Base-by-base conservation (phyloP, 1,139 yeast genomes). In the Candida anutae region DNA sequence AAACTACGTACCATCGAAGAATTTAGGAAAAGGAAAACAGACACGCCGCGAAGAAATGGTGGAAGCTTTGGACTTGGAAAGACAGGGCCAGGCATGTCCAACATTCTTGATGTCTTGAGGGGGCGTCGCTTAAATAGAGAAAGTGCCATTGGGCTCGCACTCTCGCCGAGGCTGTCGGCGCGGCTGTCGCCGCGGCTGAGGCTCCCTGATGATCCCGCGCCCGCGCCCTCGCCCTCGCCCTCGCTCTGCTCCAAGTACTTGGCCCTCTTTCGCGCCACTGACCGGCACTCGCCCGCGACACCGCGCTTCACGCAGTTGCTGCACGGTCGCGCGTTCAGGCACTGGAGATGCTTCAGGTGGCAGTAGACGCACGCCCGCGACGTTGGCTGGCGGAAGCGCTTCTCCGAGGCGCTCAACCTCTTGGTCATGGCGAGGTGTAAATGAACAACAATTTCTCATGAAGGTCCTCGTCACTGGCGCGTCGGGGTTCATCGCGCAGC, bases 1-100 rank as follows among this genome's bases (percentile, higher is more conserved):
- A n/a, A 44, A 72, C 12, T 58, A 84, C 40, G 76, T 76, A 13
- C 79, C 90, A 22, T 71, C 93, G 21, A 84, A 83, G 49, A 67
- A 72, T 3, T 63, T 88, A 28, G 96, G 96, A 31, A 70, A 74
- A 18, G 94, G 94, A 3, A 72, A 69, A 37, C 78, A 74, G 36
- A 82, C 95, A 1, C 74, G 70, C 39, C 68, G 65, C 29, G 93
- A 84, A 42, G 74, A 72, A 37, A 70, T 84, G 54, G 57, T 69
- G 8, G 94, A 84, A 45, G 95, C 95, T 0, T 50, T 85, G 26
- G 73, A 72, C 27, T 55, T 81, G 24, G 95, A 85, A 46, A 66
- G 67, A 36, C 78, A 77, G 43, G 95, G 94, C 2, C 62, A 81
- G 33, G 82, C 74, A n/a, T n/a, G n/a, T n/a, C n/a, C n/a, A n/a